Percentiles rank a stretch among this genome's conserved stretches.
Evolutionary conservation across 2,329 filamentous ascomycete species (phyloP).

Genomic region (Elsinoe ampelina): DNA sequence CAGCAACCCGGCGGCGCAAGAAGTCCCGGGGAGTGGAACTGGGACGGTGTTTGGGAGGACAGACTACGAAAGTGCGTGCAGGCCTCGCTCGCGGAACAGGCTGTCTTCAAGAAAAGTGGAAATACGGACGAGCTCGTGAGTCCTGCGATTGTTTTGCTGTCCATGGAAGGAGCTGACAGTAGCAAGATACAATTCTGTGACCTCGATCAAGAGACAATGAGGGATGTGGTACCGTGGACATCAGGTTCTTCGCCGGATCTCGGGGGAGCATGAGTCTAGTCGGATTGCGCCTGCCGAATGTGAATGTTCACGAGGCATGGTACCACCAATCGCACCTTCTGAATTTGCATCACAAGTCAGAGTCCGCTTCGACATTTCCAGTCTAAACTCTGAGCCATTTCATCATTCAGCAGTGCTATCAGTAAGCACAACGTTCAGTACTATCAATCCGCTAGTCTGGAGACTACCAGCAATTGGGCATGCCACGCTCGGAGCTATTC

Average conservation of each 20-base stretch:
- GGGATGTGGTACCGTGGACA: slow-evolving; percentile 14
- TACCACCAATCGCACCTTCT: too few species aligned
- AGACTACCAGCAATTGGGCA: not conserved
- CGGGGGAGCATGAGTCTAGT: too few species aligned
- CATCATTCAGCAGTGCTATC: not conserved
- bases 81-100: slow-evolving; percentile 66
- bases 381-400: not conserved
- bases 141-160: not conserved
- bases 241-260: not conserved
- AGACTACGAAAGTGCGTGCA: slow-evolving; percentile 72
- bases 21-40: slow-evolving; percentile 83
- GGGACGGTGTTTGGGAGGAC: slow-evolving; percentile 94
- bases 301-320: too few species aligned
- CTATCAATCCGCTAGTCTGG: not conserved
- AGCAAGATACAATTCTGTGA: slow-evolving; percentile 19
- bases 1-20: slow-evolving; percentile 38
- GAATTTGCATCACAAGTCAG: too few species aligned
- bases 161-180: not conserved
- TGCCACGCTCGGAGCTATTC: not conserved
- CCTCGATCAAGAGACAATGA: slow-evolving; percentile 16
- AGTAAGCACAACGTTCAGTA: not conserved
- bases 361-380: too few species aligned
- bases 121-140: slow-evolving; percentile 63
- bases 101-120: slow-evolving; percentile 61
- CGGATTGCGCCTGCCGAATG: too few species aligned